Evolutionary conservation across 2,329 filamentous ascomycete genomes (phyloP).

Genomic region (Chaetomium globosum): DNA sequence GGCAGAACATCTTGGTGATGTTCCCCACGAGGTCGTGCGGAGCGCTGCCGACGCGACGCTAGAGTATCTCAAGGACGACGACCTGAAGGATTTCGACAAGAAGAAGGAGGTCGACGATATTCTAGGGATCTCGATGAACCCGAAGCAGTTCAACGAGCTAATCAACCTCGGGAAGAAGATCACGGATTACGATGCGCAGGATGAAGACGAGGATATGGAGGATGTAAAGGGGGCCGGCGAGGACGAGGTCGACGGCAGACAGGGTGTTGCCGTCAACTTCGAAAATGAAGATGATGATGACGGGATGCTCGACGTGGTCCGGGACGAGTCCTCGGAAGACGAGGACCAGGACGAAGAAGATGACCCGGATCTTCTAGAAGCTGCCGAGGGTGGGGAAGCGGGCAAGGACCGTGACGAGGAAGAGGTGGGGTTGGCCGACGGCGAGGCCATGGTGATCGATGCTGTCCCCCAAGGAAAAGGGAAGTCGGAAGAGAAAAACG

Average conservation of each 20-base stretch:
- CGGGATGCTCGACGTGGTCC: conserved; percentile 78
- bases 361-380: conserved; percentile 55
- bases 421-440: conserved; percentile 56
- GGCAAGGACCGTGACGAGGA: conserved; percentile 54
- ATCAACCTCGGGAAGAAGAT: conserved; percentile 98
- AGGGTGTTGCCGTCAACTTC: conserved; percentile 97
- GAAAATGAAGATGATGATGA: conserved; percentile 85
- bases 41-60: conserved; percentile 92
- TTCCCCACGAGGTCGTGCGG: conserved; percentile 85
- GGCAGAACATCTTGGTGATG: conserved; percentile 84
- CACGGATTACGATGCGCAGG: conserved; percentile 95
- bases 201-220: conserved; percentile 87
- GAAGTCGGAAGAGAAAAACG: conserved; percentile 58
- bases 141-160: conserved; percentile 95
- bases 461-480: conserved; percentile 57
- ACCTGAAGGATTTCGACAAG: conserved; percentile 95
- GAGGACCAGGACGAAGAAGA: conserved; percentile 70
- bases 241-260: conserved; percentile 85
- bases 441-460: conserved; percentile 83
- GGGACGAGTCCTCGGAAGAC: conserved; percentile 82
- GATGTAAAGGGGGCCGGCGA: conserved; percentile 66
- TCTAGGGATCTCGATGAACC: conserved; percentile 75
- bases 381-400: conserved; percentile 54
- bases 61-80: conserved; percentile 91
- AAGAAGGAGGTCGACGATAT: conserved; percentile 97